Base-by-base conservation (phyloP, 495 filamentous ascomycete species). In the Tuber calosporum region DNA sequence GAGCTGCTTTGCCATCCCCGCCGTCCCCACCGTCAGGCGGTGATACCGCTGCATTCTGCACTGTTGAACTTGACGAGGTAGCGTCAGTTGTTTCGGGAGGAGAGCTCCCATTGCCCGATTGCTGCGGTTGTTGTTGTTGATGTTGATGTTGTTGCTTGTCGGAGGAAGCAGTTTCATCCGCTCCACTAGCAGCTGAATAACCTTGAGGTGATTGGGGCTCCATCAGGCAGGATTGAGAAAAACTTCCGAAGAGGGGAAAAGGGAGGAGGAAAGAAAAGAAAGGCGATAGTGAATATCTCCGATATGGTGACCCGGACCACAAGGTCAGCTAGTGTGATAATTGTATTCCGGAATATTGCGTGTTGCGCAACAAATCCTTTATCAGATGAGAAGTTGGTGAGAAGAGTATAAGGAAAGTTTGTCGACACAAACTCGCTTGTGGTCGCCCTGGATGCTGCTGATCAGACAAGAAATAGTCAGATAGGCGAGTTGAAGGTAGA, bases 401-500 rank as follows among this genome's bases (percentile, higher is more conserved):
- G 53, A 62, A 62, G 53, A 26, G 26, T 62, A 34, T 62, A 62
- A 62, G n/a, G 53, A 4, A 19, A 17, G 26, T 15, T 15, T 62
- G 53, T 19, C 53, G 53, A 30, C 26, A 34, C 53, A 62, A 30
- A 30, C 41, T 73, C 26, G 74, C 68, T 42, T 43, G 37, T 62
- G 26, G 53, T 30, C 53, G 53, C 34, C 30, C 8, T n/a, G 71
- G 71, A 70, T 37, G 43, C 66, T 75, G 66, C 69, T 76, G 69
- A 69, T 72, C 40, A 77, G 67, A 69, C 68, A 42, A 34, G 62
- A 37, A 68, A 66, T 53, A 73, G 36, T 45, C 39, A 75, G 72
- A 75, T 73, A 74, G 72, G 74, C 43, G 53, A 72, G 43, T 41
- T 72, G 70, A 40, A 71, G 68, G 66, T 36, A 36, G 67, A 77